Evolutionary conservation across 2,329 filamentous ascomycete species (phyloP), one percentile per base, ranked within the genome.

Genomic region (Reticulascus tulasneorum): DNA sequence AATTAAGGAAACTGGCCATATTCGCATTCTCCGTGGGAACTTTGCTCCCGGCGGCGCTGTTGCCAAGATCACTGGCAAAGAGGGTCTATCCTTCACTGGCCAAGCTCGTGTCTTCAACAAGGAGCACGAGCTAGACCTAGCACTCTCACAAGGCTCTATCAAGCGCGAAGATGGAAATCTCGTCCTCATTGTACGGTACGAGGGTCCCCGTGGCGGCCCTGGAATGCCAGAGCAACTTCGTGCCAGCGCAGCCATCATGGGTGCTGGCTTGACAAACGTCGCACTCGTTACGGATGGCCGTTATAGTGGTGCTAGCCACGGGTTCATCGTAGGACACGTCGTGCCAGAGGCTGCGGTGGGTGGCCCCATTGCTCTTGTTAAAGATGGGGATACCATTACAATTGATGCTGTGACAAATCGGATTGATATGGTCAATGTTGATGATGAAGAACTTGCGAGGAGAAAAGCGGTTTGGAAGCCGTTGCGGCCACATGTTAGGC

Each of bases 151-250:
- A 1, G 78, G 79, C 23, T 77, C 77, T 7, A 72, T 75, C 57
- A 55, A 48, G 23, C 50, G 54, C 15, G 59, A 63, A 13, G 65
- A 66, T 42, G 87, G 93, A 54, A 93, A 94, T 55, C 73, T 94
- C 11, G 91, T 96, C 15, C 69, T 96, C 19, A 80, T 96, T 21
- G 89, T 97, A 35, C 82, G 91, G 16, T 96, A 96, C 58, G 91
- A 97, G 59, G 91, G 91, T 0, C 91, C 91, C 10, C 90, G 87
- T 56, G 91, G 91, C 44, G 91, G 91, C 0, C 91, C 91, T 0
- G 91, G 91, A 27, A 97, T 97, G 91, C 91, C 90, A 3, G 91
- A 97, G 63, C 89, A 95, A 63, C 75, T 97, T 28, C 88, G 85
- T 57, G 86, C 91, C 9, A 85, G 79, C 40, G 89, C 89, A 0